Evolutionary conservation across 2,329 filamentous ascomycete genomes (phyloP).

Genomic region (Trichoderma atrobrunneum): DNA sequence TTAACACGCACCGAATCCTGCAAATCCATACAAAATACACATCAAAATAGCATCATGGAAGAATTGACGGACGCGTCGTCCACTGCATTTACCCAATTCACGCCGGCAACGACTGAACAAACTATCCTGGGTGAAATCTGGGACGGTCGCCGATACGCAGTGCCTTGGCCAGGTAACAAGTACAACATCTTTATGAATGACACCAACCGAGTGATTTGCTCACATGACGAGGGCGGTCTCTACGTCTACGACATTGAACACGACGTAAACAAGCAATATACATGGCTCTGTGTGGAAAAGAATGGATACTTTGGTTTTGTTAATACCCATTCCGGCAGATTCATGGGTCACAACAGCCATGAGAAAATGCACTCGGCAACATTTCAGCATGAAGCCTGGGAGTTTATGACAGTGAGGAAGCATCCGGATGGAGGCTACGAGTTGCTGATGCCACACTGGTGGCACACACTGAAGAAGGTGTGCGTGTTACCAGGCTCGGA

Average conservation of each 20-base stretch:
- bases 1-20: neutral
- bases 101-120: neutral
- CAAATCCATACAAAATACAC: neutral
- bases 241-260: neutral
- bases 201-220: constrained; percentile 17
- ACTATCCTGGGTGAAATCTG: neutral
- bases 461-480: constrained; percentile 13
- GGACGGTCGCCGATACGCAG: neutral
- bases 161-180: constrained; percentile 23
- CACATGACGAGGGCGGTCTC: neutral
- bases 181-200: constrained; percentile 22
- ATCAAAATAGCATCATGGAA: neutral
- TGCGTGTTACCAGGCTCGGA: neutral
- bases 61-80: neutral
- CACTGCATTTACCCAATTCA: neutral
- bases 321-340: constrained; percentile 9
- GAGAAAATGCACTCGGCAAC: neutral
- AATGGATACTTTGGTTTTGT: constrained; percentile 20
- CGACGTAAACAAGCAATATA: neutral
- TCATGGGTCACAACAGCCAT: constrained; percentile 13
- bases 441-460: constrained; percentile 19
- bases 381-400: neutral
- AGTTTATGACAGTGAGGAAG: constrained; percentile 4
- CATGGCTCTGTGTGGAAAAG: constrained; percentile 19
- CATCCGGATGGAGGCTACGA: constrained; percentile 20